These are phyloP conservation scores for Aureobasidium sp. DNA, from an alignment of 2,329 filamentous ascomycete genomes.

Conservation along the genomic window DNA sequence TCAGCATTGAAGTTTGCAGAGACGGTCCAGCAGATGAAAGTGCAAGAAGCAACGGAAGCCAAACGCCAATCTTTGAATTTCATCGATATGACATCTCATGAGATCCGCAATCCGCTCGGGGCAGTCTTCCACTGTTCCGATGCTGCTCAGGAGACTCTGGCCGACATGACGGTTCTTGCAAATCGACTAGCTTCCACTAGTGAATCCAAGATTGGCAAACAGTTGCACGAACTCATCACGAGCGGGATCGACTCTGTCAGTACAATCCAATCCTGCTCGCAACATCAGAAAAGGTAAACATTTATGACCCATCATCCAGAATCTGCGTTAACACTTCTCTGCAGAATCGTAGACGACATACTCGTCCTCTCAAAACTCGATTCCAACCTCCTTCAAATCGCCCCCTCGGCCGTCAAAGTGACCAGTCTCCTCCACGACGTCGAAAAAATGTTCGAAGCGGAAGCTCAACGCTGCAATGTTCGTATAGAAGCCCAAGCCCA, in stretches of 20 bases:
- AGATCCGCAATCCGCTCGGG: constrained; percentile 15
- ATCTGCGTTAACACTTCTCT: no score
- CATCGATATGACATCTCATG: constrained; percentile 6
- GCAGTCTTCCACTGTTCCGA: constrained; percentile 16
- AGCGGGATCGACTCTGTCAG: constrained; percentile 28
- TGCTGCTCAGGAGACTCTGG: constrained; percentile 10
- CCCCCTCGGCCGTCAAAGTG: constrained; percentile 16
- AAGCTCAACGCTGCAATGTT: constrained; percentile 21
- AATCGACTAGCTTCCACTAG: neutral
- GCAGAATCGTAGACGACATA: constrained; percentile 37
- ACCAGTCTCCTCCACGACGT: constrained; percentile 19
- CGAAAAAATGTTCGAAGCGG: constrained; percentile 26
- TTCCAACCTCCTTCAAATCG: constrained; percentile 31
- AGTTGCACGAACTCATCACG: constrained; percentile 21
- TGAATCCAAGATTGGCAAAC: constrained; percentile 12
- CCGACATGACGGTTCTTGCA: constrained; percentile 8
- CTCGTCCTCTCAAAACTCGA: constrained; percentile 37
- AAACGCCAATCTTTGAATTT: constrained; percentile 14
- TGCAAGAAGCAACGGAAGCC: constrained; percentile 16
- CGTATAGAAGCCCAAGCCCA: constrained; percentile 11
- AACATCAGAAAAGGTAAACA: constrained; percentile 30
- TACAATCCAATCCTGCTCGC: constrained; percentile 37
- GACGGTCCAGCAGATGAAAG: constrained; percentile 30
- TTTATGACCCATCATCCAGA: no score
- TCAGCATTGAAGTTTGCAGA: constrained; percentile 38